A percentile compares a stretch with the other conserved stretches of the same genome.
phyloP scores from a whole-genome alignment of 768 basidiomycete genomes.

The Lanmaoa pseudosensibilis region DNA sequence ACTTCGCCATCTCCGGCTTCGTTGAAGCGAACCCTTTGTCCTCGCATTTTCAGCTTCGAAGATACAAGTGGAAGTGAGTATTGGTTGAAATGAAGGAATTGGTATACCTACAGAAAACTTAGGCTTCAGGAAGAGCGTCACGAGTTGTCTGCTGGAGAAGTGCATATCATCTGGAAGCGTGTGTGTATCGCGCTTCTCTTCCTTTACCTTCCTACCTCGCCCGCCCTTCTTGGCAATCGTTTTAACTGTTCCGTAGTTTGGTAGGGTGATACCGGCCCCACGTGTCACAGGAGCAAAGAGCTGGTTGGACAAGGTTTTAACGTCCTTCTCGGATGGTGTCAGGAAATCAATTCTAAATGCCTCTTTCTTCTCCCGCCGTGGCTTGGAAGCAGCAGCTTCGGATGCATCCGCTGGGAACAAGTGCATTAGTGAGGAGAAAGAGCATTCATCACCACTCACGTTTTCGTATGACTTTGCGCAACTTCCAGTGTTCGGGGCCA shows the following conservation, averaged over 20 bases:
- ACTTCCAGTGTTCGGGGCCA: slow-evolving; percentile 98
- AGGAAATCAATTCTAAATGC: slow-evolving; percentile 82
- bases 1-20: slow-evolving; percentile 80
- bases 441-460: slow-evolving; percentile 46
- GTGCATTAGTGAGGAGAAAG: slow-evolving; percentile 1
- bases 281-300: slow-evolving; percentile 78
- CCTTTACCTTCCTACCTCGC: slow-evolving; percentile 47
- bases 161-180: slow-evolving; percentile 96
- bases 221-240: slow-evolving; percentile 33
- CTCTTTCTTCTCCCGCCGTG: slow-evolving; percentile 72
- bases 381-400: slow-evolving; percentile 52
- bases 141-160: slow-evolving; percentile 86
- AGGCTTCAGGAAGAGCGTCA: slow-evolving; percentile 93
- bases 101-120: slow-evolving; percentile 76
- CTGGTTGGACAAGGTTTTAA: slow-evolving; percentile 64
- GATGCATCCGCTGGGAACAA: slow-evolving; percentile 44
- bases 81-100: neutral
- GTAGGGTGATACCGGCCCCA: slow-evolving; percentile 66
- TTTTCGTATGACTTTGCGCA: slow-evolving; percentile 76
- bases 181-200: slow-evolving; percentile 71
- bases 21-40: slow-evolving; percentile 55
- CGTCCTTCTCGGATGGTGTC: slow-evolving; percentile 54
- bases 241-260: slow-evolving; percentile 45
- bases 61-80: neutral
- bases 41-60: slow-evolving; percentile 84